A percentile compares a stretch with the other conserved stretches of the same genome.
Conservation (phyloP, 352 stramenopile genomes). For the Globisporangium recalcitrans region DNA sequence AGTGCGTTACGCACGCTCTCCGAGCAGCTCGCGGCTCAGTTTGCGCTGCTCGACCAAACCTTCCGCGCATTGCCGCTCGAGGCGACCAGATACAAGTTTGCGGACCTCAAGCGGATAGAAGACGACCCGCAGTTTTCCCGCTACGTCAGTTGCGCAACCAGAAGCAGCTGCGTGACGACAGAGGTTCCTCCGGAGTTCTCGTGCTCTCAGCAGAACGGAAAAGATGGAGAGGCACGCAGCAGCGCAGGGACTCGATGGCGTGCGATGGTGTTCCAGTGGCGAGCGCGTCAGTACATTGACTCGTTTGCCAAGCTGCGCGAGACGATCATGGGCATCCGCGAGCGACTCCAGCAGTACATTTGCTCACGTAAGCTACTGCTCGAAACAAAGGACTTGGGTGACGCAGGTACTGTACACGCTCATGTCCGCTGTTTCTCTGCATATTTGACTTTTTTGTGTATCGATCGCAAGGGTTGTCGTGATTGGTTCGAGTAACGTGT, state of each 20-base stretch:
- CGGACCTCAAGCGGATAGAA: slow-evolving; percentile 48
- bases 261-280: slow-evolving; percentile 69
- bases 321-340: slow-evolving; percentile 44
- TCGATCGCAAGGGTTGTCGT: background rate
- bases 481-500: background rate
- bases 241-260: slow-evolving; percentile 33
- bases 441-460: background rate
- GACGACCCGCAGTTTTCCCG: slow-evolving; percentile 36
- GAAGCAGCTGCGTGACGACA: background rate
- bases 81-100: slow-evolving; percentile 62
- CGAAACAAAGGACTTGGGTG: slow-evolving; percentile 45
- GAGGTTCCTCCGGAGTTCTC: slow-evolving; percentile 19
- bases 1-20: slow-evolving; percentile 44
- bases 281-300: slow-evolving; percentile 59
- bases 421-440: slow-evolving; percentile 9
- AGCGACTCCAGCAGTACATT: slow-evolving; percentile 33
- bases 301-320: slow-evolving; percentile 48
- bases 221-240: background rate
- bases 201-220: background rate
- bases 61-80: slow-evolving; percentile 57
- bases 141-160: background rate
- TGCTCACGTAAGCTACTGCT: slow-evolving; percentile 24
- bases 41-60: slow-evolving; percentile 40
- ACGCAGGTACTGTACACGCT: slow-evolving; percentile 37
- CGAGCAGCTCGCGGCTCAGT: slow-evolving; percentile 43